Base-by-base conservation (phyloP, 2,329 filamentous ascomycete genomes). In the Pochonia chlamydosporia region DNA sequence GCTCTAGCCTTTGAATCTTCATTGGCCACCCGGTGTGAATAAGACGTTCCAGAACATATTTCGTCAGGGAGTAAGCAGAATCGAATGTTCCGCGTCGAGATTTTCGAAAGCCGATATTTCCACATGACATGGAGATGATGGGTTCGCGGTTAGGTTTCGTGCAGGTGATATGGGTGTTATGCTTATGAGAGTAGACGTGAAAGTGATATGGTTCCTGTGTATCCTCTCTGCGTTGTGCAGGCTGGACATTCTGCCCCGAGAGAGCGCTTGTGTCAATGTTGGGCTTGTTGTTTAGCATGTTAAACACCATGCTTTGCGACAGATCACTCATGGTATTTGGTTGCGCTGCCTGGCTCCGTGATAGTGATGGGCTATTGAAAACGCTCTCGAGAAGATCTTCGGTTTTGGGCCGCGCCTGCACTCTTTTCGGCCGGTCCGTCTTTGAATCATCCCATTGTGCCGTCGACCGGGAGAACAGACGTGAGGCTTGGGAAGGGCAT, bases 151-250 rank as follows among this genome's bases (percentile, higher is more conserved):
- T 84, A 24, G 93, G 91, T 60, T 85, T 84, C 20, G 90, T 89
- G 55, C 96, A 80, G 1, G 91, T 96, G 59, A 99, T 79, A 68
- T 97, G 89, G 18, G 89, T 93, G 73, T 99, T 99, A 79, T 96
- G 93, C 71, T 89, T 95, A 65, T 87, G 85, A 24, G 86, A 73
- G 69, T 82, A 92, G 64, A 99, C 75, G 71, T 96, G 89, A 54
- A 99, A 78, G 65, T 95, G 89, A 72, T 89, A 89, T 3, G 87
- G 85, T 61, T 86, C 79, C 31, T 71, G 53, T 13, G 65, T 56
- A 43, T 71, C 61, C 39, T 73, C 68, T 40, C 57, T 62, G 35
- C 55, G 49, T 46, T 63, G 51, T 7, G 52, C 46, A 3, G 54
- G 44, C 39, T 56, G 53, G 37, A 49, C 40, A 8, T 46, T 39